Conservation (phyloP, 2,329 filamentous ascomycete species). For the Colletotrichum echinochloae region DNA sequence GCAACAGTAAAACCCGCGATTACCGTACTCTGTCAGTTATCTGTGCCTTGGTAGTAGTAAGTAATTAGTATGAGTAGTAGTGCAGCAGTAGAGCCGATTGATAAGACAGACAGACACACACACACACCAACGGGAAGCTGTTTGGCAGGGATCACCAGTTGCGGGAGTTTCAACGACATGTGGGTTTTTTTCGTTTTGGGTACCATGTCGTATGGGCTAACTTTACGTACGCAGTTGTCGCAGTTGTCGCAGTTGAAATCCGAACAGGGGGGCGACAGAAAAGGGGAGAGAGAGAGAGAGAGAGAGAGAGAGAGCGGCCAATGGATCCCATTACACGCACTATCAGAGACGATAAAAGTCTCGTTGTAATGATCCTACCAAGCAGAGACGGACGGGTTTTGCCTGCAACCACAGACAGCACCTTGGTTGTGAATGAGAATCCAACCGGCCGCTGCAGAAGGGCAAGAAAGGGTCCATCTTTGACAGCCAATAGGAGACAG, state of each 20-base stretch:
- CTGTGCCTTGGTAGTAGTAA: not conserved
- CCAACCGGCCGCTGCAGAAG: not conserved
- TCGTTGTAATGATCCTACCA: not conserved
- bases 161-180: constrained; percentile 22
- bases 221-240: constrained; percentile 3
- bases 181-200: constrained; percentile 1
- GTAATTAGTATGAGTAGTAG: no score
- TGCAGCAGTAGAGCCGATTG: constrained; percentile 9
- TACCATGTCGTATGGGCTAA: not conserved
- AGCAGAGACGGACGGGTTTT: not conserved
- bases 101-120: constrained; percentile 16
- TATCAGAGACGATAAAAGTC: not conserved
- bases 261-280: not conserved
- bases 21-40: no score
- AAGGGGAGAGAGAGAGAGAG: constrained; percentile 5
- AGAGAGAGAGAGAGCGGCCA: not conserved
- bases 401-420: no score
- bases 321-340: not conserved
- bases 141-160: constrained; percentile 22
- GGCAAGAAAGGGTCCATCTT: constrained; percentile 19
- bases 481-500: constrained; percentile 17
- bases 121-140: not conserved
- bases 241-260: constrained; percentile 26
- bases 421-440: no score
- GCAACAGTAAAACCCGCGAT: constrained; percentile 21